Evolutionary conservation across 306 rosid species (phyloP).

Genomic region (Corylus americana): DNA sequence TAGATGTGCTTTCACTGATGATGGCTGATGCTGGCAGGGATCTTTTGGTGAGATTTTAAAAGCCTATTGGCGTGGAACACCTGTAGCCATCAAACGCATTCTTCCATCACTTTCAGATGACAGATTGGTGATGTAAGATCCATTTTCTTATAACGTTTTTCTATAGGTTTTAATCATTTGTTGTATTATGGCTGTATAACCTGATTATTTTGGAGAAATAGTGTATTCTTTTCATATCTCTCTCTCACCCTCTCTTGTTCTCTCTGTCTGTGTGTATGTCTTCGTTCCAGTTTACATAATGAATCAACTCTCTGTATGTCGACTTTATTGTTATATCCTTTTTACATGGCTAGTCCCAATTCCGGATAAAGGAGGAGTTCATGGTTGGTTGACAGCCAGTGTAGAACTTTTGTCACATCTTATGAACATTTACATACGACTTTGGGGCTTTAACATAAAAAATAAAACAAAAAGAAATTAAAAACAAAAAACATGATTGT

Average conservation of each 20-base stretch:
- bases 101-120: constrained; percentile 91
- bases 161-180: background rate
- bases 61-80: constrained; percentile 94
- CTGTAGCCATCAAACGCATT: constrained; percentile 88
- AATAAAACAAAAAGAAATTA: background rate
- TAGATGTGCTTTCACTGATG: constrained; percentile 8
- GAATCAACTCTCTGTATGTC: too few species aligned
- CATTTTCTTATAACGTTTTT: constrained; percentile 24
- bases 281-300: background rate
- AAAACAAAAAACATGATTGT: background rate
- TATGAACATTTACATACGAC: background rate
- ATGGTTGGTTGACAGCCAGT: background rate
- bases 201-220: background rate
- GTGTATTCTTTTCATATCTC: background rate
- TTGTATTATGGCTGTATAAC: background rate
- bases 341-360: background rate
- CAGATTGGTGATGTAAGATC: constrained; percentile 86
- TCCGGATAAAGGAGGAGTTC: background rate
- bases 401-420: background rate
- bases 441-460: background rate
- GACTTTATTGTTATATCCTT: background rate
- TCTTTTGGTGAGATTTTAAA: constrained; percentile 88
- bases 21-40: constrained; percentile 53
- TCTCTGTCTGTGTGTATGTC: background rate
- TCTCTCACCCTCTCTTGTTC: background rate